phyloP scores from a whole-genome alignment of 2,329 filamentous ascomycete species.

The Colletotrichum magnum region DNA sequence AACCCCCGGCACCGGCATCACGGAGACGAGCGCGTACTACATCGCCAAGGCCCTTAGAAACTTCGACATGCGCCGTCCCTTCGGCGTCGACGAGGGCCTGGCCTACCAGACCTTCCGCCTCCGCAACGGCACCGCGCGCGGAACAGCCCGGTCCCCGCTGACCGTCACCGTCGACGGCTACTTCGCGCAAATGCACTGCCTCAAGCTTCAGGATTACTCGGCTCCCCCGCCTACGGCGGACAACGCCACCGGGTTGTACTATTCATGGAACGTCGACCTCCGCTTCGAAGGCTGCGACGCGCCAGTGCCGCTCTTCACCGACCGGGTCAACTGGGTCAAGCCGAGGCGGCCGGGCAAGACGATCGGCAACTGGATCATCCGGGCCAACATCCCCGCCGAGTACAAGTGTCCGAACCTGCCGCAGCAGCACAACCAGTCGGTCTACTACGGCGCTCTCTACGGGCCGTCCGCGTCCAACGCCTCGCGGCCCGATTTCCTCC shows the following conservation, averaged over 20 bases:
- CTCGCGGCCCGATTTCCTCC: neutral
- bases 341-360: neutral
- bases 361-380: neutral
- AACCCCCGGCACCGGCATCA: neutral
- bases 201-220: neutral
- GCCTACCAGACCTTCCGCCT: conserved; percentile 15
- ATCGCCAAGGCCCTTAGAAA: conserved; percentile 1
- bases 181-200: neutral
- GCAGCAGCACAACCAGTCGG: neutral
- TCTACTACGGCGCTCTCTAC: conserved; percentile 2
- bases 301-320: neutral
- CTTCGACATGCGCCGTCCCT: conserved; percentile 14
- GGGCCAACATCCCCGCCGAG: neutral
- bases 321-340: neutral
- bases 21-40: conserved; percentile 5
- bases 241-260: neutral
- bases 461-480: neutral
- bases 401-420: conserved; percentile 5
- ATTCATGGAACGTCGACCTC: neutral
- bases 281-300: neutral
- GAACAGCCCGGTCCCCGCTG: neutral
- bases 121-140: neutral
- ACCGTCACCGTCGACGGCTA: conserved; percentile 7
- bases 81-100: conserved; percentile 1
- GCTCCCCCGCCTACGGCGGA: neutral